Evolutionary conservation across 2,329 filamentous ascomycete genomes (phyloP).

Genomic region (Curvularia eragrostidis): DNA sequence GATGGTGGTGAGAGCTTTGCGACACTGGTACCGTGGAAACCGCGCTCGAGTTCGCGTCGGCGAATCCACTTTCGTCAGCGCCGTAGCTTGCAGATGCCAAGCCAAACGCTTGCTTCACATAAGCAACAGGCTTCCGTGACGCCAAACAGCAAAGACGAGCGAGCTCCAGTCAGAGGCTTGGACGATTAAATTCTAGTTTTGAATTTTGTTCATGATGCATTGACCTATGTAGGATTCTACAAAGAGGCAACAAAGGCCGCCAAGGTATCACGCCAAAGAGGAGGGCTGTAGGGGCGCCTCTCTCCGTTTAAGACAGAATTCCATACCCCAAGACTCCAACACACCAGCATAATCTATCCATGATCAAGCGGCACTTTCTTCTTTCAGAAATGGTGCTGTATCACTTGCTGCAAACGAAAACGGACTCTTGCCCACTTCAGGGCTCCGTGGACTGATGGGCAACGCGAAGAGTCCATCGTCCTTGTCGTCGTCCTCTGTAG

Average conservation of each 20-base stretch:
- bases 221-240: constrained; percentile 4
- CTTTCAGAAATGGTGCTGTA: constrained; percentile 42
- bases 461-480: constrained; percentile 88
- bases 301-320: constrained; percentile 5
- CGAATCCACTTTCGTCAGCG: constrained; percentile 22
- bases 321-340: constrained; percentile 9
- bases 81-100: constrained; percentile 11
- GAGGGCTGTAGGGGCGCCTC: constrained; percentile 5
- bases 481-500: constrained; percentile 56
- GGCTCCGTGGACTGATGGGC: constrained; percentile 83
- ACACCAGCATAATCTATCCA: background rate
- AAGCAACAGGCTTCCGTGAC: constrained; percentile 6
- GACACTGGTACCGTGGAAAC: constrained; percentile 16
- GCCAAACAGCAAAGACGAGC: background rate
- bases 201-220: constrained; percentile 3
- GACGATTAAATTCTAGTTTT: background rate
- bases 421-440: constrained; percentile 83
- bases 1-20: constrained; percentile 22
- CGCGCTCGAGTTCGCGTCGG: constrained; percentile 21
- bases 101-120: constrained; percentile 8
- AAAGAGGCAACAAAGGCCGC: constrained; percentile 10
- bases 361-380: constrained; percentile 37
- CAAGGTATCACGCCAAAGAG: constrained; percentile 26
- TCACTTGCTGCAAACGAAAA: constrained; percentile 65
- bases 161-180: background rate